Evolutionary conservation across 305 asterid species (phyloP), one percentile per base, ranked within the genome.

Genomic region (Fraxinus latifolia): DNA sequence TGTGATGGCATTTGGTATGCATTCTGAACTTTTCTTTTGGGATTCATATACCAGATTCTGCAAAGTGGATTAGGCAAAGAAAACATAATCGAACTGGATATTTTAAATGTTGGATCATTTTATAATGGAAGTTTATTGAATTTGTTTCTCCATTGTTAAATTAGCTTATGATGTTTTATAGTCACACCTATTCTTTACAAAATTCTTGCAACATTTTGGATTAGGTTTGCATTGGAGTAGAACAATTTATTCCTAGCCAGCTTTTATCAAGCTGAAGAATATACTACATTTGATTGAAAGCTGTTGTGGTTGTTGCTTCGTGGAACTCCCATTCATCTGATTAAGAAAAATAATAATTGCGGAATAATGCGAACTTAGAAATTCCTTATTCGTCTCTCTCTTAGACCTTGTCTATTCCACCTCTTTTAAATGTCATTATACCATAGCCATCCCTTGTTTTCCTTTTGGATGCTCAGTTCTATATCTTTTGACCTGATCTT

Each of bases 1-100:
- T 95, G 99, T 89, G 99, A 95, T 84, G 99, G 99, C 83, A 89
- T 95, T 82, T 95, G 99, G 99, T 94, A 95, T 78, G 93, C 85
- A 84, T 72, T 79, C 85, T 68, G 31, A 36, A 77, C 84, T 83
- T 60, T 21, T 65, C 25, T 9, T 80, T 80, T 80, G 74, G 34
- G 47, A 33, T 85, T 44, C 70, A 50, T 44, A 9, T 25, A 29
- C 58, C 29, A 7, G 9, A 67, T 68, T 42, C 8, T 19, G 34
- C n/a, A 11, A 14, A 5, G 6, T 23, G 70, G 31, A 21, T 21
- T 19, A 21, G 27, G 31, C 31, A 60, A 60, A 60, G 14, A 11
- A 60, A 60, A 60, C 9, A 60, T 19, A 60, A 19, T 60, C 1
- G 9, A 6, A 7, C 31, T 7, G 27, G 4, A 60, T 19, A 6